Percentiles rank a stretch among this genome's conserved stretches.
Evolutionary conservation across 2,329 filamentous ascomycete genomes (phyloP).

Genomic region (Sporothrix inflata): DNA sequence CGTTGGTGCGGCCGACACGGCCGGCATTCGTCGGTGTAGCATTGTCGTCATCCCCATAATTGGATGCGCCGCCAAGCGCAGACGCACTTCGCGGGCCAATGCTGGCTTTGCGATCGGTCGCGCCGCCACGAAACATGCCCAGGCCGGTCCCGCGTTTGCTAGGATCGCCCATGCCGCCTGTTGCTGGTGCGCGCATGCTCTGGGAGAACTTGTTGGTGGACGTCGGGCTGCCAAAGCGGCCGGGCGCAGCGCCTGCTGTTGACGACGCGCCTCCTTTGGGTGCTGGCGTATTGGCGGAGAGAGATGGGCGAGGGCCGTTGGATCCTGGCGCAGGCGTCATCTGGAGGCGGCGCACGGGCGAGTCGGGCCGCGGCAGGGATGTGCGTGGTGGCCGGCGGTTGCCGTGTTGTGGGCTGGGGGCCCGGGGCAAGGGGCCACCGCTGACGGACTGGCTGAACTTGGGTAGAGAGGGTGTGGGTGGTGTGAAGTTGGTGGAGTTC

Average conservation of each 20-base stretch:
- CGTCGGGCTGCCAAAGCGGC: constrained; percentile 66
- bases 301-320: constrained; percentile 54
- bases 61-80: constrained; percentile 55
- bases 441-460: constrained; percentile 85
- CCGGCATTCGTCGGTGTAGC: constrained; percentile 49
- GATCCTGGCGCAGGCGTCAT: constrained; percentile 58
- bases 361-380: constrained; percentile 86
- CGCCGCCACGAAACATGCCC: constrained; percentile 16
- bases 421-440: constrained; percentile 65
- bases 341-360: constrained; percentile 72
- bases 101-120: constrained; percentile 51
- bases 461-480: constrained; percentile 66
- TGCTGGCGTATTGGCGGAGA: constrained; percentile 53
- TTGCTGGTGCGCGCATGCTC: constrained; percentile 53
- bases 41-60: constrained; percentile 59
- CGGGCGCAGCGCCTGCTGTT: constrained; percentile 40
- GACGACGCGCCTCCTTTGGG: constrained; percentile 40
- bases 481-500: constrained; percentile 63
- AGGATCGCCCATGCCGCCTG: constrained; percentile 62
- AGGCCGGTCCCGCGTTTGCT: constrained; percentile 50
- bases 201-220: constrained; percentile 65
- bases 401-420: constrained; percentile 64
- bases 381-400: constrained; percentile 69
- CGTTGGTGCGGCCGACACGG: constrained; percentile 52
- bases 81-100: constrained; percentile 62